Base-by-base conservation (phyloP, 805 yeast species). In the Spathaspora arborariae region DNA sequence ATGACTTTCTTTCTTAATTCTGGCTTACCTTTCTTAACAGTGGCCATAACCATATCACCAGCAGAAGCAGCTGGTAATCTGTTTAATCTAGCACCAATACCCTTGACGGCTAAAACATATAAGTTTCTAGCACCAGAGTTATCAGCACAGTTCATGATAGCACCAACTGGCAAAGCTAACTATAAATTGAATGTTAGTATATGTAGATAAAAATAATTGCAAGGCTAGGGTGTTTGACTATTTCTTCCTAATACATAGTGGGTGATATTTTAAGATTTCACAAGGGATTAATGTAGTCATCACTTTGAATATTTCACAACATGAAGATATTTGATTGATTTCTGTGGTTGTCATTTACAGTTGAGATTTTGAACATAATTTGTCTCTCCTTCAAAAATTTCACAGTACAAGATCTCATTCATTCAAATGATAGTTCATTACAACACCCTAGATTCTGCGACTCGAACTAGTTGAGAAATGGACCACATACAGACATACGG, bases 11-110 rank as follows among this genome's bases (percentile, higher is more conserved):
- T 94, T 86, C 99, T 91, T 76, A 94, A 89, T 81, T 94, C 99
- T 76, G 99, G 99, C 90, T 94, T 94, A 88, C 99, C 99, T 82
- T 95, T 94, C 89, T 94, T 94, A 76, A 94, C 99, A 68, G 99
- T 94, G 68, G 99, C 77, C 92, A 88, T 88, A 71, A 88, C 96
- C 96, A 89, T 89, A 80, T 95, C 99, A 84, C 99, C 99, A 66
- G 94, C 92, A 69, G 98, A 90, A 66, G 98, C 99, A 71, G 99
- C 99, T 76, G 99, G 99, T 68, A 94, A 86, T 85, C 99, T 94
- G 92, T 92, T 95, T 75, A 94, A 86, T 86, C 98, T 91, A 65
- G 99, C 97, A 85, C 99, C 99, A 74, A 81, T 76, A 72, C 98
- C 98, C 83, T 92, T 94, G 73, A 94, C 99, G 81, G 99, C 92